A percentile compares a stretch with the other conserved stretches of the same genome.
Conservation (phyloP, 331 rosid species). For the Ulmus americana region DNA sequence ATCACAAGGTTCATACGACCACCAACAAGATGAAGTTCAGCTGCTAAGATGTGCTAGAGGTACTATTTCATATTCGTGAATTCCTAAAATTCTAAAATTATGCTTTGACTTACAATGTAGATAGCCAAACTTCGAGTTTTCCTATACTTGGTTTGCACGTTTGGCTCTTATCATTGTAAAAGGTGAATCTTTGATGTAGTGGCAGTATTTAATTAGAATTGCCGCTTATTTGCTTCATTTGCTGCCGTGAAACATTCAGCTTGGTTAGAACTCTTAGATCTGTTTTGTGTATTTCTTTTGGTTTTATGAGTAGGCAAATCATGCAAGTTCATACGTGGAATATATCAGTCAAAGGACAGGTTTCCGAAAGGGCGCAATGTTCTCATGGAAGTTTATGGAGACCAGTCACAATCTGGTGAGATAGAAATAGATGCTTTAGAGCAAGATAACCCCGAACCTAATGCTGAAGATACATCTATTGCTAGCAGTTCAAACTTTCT, state of each 20-base stretch:
- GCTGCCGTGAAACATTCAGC: background rate
- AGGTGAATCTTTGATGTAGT: slow-evolving; percentile 13
- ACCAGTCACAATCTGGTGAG: slow-evolving; percentile 45
- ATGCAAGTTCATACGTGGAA: slow-evolving; percentile 36
- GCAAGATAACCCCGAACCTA: slow-evolving; percentile 32
- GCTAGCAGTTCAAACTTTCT: slow-evolving; percentile 33
- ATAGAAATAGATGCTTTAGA: slow-evolving; percentile 33
- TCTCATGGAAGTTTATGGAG: slow-evolving; percentile 63
- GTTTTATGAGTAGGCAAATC: slow-evolving; percentile 40
- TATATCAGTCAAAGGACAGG: slow-evolving; percentile 35
- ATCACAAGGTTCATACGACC: slow-evolving; percentile 41
- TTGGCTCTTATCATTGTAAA: background rate
- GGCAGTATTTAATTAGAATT: slow-evolving; percentile 16
- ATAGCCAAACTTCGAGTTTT: background rate
- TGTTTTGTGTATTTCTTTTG: slow-evolving; percentile 18
- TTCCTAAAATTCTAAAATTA: slow-evolving; percentile 19
- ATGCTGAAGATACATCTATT: slow-evolving; percentile 36
- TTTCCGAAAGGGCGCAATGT: slow-evolving; percentile 35
- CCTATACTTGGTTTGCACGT: slow-evolving; percentile 6
- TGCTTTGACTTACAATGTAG: slow-evolving; percentile 8
- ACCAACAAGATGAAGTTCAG: slow-evolving; percentile 39
- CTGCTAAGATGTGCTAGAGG: slow-evolving; percentile 48
- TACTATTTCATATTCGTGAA: slow-evolving; percentile 32
- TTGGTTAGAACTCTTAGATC: background rate
- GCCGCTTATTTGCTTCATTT: slow-evolving; percentile 1